Evolutionary conservation across 768 basidiomycete species (phyloP), one percentile per base, ranked within the genome.

Genomic region (Cystofilobasidium ferigula): DNA sequence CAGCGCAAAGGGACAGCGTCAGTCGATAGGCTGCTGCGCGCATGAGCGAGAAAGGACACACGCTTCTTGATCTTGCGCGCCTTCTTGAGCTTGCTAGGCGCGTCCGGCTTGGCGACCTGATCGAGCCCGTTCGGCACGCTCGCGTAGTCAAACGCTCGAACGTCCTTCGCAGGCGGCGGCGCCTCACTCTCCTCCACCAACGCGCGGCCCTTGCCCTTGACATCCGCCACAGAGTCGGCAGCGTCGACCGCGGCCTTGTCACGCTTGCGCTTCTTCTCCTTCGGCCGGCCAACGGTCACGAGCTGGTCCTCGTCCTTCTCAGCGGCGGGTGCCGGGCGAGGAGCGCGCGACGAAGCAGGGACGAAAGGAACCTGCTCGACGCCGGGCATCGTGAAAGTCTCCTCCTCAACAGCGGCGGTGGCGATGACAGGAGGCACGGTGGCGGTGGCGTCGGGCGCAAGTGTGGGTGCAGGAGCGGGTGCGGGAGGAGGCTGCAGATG

Each of bases 281-380:
- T 51, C 34, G 69, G 62, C 30, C 62, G 66, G 42, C 66, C 66
- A 24, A 62, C 64, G 28, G 51, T 69, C 14, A 62, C 48, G 45
- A 63, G 63, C 59, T 69, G 67, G 45, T 69, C 65, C 59, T 63
- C 62, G 40, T 57, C 30, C 51, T n/a, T n/a, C n/a, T 54, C 42
- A 0, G 64, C 51, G 28, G 35, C 54, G 13, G 60, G 69, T 57
- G 30, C 53, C 47, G 58, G 36, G 60, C 62, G 56, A 30, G 7
- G 5, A 22, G 53, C 18, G 26, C 89, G 82, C 71, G 84, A 80
- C 0, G 82, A 75, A 1, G 83, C 80, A 56, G 89, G 89, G 12
- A 93, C 80, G 69, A 85, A 93, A 0, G 89, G 84, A 9, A 91
- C 82, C 75, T 89, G 88, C 40, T 83, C 80, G 61, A 84, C 73